phyloP scores from a whole-genome alignment of 2,329 filamentous ascomycete genomes.

The Cladophialophora chaetospira region DNA sequence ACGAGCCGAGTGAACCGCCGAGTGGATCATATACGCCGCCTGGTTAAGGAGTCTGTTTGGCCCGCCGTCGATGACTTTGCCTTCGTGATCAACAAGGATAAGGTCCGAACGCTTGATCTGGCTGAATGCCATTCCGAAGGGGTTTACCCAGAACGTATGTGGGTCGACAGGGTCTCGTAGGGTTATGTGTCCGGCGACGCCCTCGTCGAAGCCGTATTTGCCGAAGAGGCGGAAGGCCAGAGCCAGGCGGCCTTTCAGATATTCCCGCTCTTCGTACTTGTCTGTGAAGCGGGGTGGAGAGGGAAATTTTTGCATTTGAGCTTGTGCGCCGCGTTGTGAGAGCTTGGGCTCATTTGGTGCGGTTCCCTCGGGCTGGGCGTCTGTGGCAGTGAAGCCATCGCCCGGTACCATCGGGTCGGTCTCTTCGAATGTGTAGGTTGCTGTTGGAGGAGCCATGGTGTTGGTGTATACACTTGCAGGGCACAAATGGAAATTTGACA shows the following conservation, averaged over 20 bases:
- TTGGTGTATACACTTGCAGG: neutral
- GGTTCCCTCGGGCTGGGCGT: constrained; percentile 27
- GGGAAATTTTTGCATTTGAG: constrained; percentile 29
- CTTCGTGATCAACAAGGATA: constrained; percentile 44
- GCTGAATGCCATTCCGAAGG: constrained; percentile 28
- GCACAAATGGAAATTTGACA: neutral
- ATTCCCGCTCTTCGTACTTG: constrained; percentile 43
- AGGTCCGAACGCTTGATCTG: constrained; percentile 45
- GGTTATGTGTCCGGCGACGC: constrained; percentile 62
- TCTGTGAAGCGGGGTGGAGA: constrained; percentile 28
- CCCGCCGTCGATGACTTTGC: constrained; percentile 45
- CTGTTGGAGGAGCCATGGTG: constrained; percentile 21
- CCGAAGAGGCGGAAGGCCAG: constrained; percentile 62
- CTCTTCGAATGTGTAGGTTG: constrained; percentile 14
- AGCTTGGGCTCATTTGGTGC: constrained; percentile 28
- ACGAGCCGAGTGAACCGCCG: constrained; percentile 60
- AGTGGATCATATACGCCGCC: constrained; percentile 62
- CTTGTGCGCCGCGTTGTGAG: constrained; percentile 15
- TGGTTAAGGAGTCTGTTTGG: constrained; percentile 44
- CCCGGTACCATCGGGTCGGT: neutral
- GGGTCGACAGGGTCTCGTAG: constrained; percentile 57
- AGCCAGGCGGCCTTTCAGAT: constrained; percentile 49
- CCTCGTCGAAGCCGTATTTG: constrained; percentile 60
- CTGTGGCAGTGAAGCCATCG: neutral
- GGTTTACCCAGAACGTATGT: constrained; percentile 52